phyloP scores from a whole-genome alignment of 495 filamentous ascomycete genomes.

The Amorphotheca resinae region DNA sequence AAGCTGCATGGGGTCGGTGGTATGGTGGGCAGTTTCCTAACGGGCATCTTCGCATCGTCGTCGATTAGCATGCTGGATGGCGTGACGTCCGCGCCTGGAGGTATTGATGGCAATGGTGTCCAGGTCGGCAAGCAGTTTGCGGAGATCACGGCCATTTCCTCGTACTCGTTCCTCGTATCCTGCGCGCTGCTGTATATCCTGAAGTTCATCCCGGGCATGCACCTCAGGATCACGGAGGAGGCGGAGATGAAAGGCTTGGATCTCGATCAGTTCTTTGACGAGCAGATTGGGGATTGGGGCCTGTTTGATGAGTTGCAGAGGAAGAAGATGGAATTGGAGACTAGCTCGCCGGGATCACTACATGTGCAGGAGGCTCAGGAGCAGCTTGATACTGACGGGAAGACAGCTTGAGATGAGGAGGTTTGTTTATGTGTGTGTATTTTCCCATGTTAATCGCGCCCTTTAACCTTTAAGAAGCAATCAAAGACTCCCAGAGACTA shows the following conservation, averaged over 20 bases:
- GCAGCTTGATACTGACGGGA: background rate
- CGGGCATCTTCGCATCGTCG: slow-evolving; percentile 42
- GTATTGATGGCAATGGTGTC: slow-evolving; percentile 43
- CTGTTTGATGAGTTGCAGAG: slow-evolving; percentile 24
- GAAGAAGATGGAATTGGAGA: slow-evolving; percentile 10
- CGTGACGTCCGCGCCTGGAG: slow-evolving; percentile 35
- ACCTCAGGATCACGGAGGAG: slow-evolving; percentile 42
- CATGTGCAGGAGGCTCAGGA: slow-evolving; percentile 1
- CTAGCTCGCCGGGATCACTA: slow-evolving; percentile 4
- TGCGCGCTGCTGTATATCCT: slow-evolving; percentile 40
- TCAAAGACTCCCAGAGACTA: too few species aligned
- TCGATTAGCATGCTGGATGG: slow-evolving; percentile 31
- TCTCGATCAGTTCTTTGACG: slow-evolving; percentile 44
- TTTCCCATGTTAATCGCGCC: too few species aligned
- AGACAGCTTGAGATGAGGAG: slow-evolving; percentile 5
- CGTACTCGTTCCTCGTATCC: slow-evolving; percentile 43
- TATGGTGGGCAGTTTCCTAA: slow-evolving; percentile 48
- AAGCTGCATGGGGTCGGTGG: slow-evolving; percentile 51
- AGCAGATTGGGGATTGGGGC: slow-evolving; percentile 33
- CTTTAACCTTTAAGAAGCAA: too few species aligned
- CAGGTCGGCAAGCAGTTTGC: slow-evolving; percentile 48
- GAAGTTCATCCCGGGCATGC: slow-evolving; percentile 46
- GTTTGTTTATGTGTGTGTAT: too few species aligned
- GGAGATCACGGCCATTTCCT: slow-evolving; percentile 43
- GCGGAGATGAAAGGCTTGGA: slow-evolving; percentile 45